Conservation (phyloP, 2,329 filamentous ascomycete genomes). For the Ascocoryne sarcoides region DNA sequence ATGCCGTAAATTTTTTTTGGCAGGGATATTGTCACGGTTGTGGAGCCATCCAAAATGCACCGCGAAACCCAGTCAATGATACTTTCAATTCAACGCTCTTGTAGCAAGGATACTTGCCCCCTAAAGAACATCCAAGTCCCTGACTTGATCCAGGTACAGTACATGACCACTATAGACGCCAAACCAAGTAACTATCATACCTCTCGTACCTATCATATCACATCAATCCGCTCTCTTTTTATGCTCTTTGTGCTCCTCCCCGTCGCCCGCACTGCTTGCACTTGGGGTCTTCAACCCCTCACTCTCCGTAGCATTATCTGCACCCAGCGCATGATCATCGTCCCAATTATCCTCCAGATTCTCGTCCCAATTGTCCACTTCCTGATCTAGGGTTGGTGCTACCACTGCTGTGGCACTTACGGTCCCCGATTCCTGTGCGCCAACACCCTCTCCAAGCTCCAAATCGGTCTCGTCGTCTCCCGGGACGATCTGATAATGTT, state of each 20-base stretch:
- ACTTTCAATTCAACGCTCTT: too few species aligned
- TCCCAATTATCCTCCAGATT: slow-evolving; percentile 59
- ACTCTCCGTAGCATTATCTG: slow-evolving; percentile 20
- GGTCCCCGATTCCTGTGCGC: slow-evolving; percentile 58
- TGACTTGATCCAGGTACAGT: not conserved
- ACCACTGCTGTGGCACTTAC: slow-evolving; percentile 31
- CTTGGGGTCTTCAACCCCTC: slow-evolving; percentile 29
- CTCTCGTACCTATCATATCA: slow-evolving; percentile 15
- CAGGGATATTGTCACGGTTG: too few species aligned
- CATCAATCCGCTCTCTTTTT: slow-evolving; percentile 27
- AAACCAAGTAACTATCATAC: slow-evolving; percentile 10
- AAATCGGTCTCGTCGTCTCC: slow-evolving; percentile 56
- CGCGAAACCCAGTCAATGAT: too few species aligned
- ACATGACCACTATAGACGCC: not conserved
- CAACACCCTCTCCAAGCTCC: slow-evolving; percentile 59
- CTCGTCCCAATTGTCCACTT: slow-evolving; percentile 92
- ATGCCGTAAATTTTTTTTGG: too few species aligned
- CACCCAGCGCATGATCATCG: slow-evolving; percentile 37
- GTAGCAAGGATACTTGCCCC: too few species aligned
- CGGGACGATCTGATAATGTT: slow-evolving; percentile 62
- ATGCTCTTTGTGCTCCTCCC: slow-evolving; percentile 23
- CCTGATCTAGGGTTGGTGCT: slow-evolving; percentile 56
- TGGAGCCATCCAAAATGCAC: too few species aligned
- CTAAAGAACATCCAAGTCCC: not conserved
- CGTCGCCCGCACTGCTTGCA: slow-evolving; percentile 28